These are phyloP conservation scores for Hymenoscyphus infarciens DNA, from an alignment of 2,329 filamentous ascomycete species.

Conservation along the genomic window DNA sequence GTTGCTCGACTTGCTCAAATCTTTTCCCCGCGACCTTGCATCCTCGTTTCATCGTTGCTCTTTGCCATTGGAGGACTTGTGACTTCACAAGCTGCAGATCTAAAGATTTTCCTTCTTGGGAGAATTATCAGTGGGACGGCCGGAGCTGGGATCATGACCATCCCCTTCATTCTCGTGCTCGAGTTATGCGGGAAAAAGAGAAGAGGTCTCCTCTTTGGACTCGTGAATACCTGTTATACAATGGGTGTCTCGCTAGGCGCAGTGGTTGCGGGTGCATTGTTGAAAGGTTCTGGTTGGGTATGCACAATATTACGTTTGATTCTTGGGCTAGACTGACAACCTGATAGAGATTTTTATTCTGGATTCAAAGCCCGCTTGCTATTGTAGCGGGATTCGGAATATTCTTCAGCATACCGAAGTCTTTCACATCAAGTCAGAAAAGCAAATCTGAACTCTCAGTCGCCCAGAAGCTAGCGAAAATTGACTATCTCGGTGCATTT, in stretches of 20 bases:
- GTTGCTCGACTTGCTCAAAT: conserved; percentile 69
- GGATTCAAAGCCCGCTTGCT: conserved; percentile 63
- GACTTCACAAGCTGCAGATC: conserved; percentile 57
- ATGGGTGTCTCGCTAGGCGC: conserved; percentile 68
- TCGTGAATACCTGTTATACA: conserved; percentile 71
- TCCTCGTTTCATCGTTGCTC: conserved; percentile 57
- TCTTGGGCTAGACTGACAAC: conserved; percentile 11
- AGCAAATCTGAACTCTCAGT: conserved; percentile 38
- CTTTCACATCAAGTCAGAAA: conserved; percentile 36
- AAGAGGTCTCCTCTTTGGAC: conserved; percentile 69
- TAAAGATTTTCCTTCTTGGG: conserved; percentile 64
- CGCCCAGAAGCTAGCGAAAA: conserved; percentile 53
- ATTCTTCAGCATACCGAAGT: conserved; percentile 61
- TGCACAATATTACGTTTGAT: conserved; percentile 29
- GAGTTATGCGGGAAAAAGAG: conserved; percentile 65
- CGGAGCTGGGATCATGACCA: conserved; percentile 67
- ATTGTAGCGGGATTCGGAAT: conserved; percentile 59
- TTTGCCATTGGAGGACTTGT: conserved; percentile 61
- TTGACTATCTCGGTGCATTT: conserved; percentile 73
- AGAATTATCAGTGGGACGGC: conserved; percentile 66
- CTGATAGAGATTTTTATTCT: conserved; percentile 68
- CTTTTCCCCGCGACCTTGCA: conserved; percentile 65
- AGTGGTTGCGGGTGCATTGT: conserved; percentile 63
- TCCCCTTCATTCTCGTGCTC: conserved; percentile 73
- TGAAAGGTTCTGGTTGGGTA: conserved; percentile 67